Evolutionary conservation across 1,284 basidiomycete genomes (phyloP).

Genomic region (Pseudozyma thailandica): DNA sequence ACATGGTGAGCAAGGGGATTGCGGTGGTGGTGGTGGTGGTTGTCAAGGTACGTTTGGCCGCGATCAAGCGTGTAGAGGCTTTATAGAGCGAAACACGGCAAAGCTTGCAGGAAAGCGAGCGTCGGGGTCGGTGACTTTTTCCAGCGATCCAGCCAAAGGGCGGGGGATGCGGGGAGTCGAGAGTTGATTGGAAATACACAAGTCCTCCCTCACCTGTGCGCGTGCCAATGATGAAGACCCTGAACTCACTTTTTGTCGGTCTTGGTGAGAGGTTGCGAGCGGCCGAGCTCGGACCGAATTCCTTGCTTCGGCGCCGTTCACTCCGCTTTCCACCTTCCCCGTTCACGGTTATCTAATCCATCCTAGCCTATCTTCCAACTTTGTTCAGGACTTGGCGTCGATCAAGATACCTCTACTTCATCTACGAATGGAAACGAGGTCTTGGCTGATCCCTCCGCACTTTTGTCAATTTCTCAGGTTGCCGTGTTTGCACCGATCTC

Average conservation of each 20-base stretch:
- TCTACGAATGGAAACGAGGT: too few relatives aligned
- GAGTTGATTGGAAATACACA: slow-evolving; percentile 30
- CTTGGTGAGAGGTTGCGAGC: background rate
- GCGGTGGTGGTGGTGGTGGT: slow-evolving; percentile 2
- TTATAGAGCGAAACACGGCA: slow-evolving; percentile 10
- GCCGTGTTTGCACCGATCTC: slow-evolving; percentile 20
- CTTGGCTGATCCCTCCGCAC: too few relatives aligned
- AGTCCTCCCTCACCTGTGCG: too few relatives aligned
- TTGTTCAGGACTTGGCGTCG: too few relatives aligned
- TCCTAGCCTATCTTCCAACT: background rate
- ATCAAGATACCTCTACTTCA: too few relatives aligned
- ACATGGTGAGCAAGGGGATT: slow-evolving; percentile 7
- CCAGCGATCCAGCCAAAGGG: background rate
- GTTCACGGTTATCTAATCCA: too few relatives aligned
- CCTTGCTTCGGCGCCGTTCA: slow-evolving; percentile 15
- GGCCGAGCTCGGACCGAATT: slow-evolving; percentile 27
- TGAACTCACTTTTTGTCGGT: too few relatives aligned
- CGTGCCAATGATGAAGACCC: too few relatives aligned
- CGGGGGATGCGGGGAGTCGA: slow-evolving; percentile 6
- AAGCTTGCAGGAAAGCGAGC: slow-evolving; percentile 3
- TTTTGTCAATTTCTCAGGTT: slow-evolving; percentile 8
- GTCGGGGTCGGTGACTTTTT: slow-evolving; percentile 19
- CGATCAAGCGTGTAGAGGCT: background rate
- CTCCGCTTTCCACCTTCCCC: slow-evolving; percentile 2
- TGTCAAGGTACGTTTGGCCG: background rate